These are phyloP conservation scores for Penicillium sp. DNA, from an alignment of 2,329 filamentous ascomycete genomes.

Conservation along the genomic window DNA sequence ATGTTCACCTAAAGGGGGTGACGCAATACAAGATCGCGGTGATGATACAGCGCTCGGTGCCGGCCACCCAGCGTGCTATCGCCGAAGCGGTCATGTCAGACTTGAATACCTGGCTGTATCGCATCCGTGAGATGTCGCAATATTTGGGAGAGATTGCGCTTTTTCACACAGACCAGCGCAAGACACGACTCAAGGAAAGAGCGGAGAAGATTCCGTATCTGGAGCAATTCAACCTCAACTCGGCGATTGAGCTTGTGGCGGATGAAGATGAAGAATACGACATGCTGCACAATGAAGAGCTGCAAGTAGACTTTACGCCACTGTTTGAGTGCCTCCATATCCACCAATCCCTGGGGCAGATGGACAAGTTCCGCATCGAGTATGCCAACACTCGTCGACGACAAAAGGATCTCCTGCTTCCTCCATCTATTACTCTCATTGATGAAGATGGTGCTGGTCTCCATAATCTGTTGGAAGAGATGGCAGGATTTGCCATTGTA, in stretches of 20 bases:
- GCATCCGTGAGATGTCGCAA: constrained; percentile 91
- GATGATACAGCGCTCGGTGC: constrained; percentile 92
- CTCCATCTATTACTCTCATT: constrained; percentile 65
- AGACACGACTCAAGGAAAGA: constrained; percentile 75
- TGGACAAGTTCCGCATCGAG: constrained; percentile 81
- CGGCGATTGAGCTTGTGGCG: constrained; percentile 87
- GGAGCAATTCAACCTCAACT: constrained; percentile 83
- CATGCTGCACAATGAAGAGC: constrained; percentile 87
- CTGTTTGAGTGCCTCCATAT: constrained; percentile 95
- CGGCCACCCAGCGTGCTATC: constrained; percentile 83
- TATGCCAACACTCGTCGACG: constrained; percentile 86
- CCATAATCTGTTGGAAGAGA: constrained; percentile 87
- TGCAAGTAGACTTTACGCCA: constrained; percentile 90
- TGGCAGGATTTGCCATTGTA: constrained; percentile 93
- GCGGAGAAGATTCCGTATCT: constrained; percentile 70
- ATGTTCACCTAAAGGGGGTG: constrained; percentile 89
- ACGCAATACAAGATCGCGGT: constrained; percentile 93
- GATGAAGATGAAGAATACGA: constrained; percentile 96
- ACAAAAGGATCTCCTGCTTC: constrained; percentile 86
- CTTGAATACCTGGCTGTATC: constrained; percentile 92
- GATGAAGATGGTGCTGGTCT: constrained; percentile 79
- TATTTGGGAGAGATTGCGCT: constrained; percentile 95
- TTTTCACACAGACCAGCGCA: constrained; percentile 85
- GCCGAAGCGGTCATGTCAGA: constrained; percentile 96
- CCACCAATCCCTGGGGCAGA: constrained; percentile 87